Percentiles rank a stretch among this genome's conserved stretches.
phyloP scores from a whole-genome alignment of 176 grass and related monocot species.

The Tillandsia fasciculata region DNA sequence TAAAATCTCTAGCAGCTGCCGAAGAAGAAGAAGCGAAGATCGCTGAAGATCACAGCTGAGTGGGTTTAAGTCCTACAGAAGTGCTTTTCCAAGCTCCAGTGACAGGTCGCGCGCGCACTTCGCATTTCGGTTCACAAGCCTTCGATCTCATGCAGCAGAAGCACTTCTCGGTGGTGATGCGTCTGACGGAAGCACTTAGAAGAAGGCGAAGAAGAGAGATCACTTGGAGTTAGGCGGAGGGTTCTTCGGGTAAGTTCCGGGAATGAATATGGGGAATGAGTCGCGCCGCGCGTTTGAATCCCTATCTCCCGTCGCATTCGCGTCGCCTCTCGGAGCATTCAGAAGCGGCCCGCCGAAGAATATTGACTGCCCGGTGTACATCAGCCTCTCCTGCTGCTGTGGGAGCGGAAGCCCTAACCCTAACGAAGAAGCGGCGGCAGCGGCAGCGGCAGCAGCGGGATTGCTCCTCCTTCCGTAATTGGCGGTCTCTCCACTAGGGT shows the following conservation, averaged over 20 bases:
- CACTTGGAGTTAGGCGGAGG: constrained; percentile 45
- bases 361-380: constrained; percentile 69
- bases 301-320: constrained; percentile 31
- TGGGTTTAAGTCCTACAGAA: too few relatives aligned
- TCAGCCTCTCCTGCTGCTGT: constrained; percentile 49
- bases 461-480: constrained; percentile 26
- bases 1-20: too few relatives aligned
- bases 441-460: constrained; percentile 11
- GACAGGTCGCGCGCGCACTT: too few relatives aligned
- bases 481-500: constrained; percentile 38
- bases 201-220: constrained; percentile 14
- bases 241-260: constrained; percentile 46
- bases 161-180: too few relatives aligned
- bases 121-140: too few relatives aligned
- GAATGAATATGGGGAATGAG: constrained; percentile 71
- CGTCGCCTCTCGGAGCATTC: constrained; percentile 22
- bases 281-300: constrained; percentile 21
- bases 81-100: too few relatives aligned
- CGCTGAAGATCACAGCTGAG: too few relatives aligned
- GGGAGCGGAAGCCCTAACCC: constrained; percentile 26
- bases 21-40: too few relatives aligned
- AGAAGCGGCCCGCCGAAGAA: constrained; percentile 95
- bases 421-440: constrained; percentile 32
- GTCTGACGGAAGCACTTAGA: neutral
- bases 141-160: too few relatives aligned